phyloP scores from a whole-genome alignment of 106 monocot genomes.

The Dendrobium catenatum region DNA sequence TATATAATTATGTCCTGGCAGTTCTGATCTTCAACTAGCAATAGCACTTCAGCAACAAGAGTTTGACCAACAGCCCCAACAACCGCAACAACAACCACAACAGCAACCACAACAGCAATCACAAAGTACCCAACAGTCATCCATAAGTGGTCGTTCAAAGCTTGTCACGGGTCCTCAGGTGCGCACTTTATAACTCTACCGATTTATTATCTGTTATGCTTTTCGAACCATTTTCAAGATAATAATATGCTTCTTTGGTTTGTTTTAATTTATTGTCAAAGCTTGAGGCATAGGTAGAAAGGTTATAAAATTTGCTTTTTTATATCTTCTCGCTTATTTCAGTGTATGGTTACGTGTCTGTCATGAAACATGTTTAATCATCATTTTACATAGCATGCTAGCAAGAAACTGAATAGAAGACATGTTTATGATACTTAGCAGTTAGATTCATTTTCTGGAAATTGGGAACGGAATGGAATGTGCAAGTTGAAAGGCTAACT shows the following conservation, averaged over 20 bases:
- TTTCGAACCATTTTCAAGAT: background rate
- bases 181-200: background rate
- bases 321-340: background rate
- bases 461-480: too few relatives aligned
- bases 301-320: background rate
- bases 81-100: background rate
- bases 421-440: background rate
- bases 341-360: background rate
- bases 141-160: conserved; percentile 29
- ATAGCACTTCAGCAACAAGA: conserved; percentile 81
- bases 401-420: background rate
- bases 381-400: background rate
- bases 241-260: background rate
- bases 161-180: conserved; percentile 69
- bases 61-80: conserved; percentile 55
- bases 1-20: conserved; percentile 18
- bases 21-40: conserved; percentile 80
- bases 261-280: background rate
- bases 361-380: background rate
- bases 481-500: too few relatives aligned
- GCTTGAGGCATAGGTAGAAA: background rate
- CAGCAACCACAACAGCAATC: conserved; percentile 15
- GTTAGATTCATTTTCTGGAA: too few relatives aligned
- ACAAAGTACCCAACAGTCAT: conserved; percentile 30
- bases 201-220: background rate